These are phyloP conservation scores for Hydnomerulius pinastri DNA, from an alignment of 768 basidiomycete species.

Conservation along the genomic window DNA sequence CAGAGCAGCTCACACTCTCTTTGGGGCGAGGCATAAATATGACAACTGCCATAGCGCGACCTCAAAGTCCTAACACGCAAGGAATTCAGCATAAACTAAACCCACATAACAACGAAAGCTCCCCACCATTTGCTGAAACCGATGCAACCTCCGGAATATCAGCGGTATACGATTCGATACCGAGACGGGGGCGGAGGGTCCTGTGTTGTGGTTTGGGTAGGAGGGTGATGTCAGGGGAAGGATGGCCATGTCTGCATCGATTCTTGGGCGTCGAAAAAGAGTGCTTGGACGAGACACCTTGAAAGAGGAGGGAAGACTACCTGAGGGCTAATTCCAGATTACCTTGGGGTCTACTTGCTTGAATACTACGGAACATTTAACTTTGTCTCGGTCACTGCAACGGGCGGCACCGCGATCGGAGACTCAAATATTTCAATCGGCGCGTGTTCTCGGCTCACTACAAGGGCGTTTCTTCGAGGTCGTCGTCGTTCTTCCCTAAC, in stretches of 20 bases:
- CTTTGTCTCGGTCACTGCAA: neutral
- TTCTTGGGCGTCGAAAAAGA: conserved; percentile 16
- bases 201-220: conserved; percentile 20
- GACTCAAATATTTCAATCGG: conserved; percentile 7
- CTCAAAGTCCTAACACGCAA: conserved; percentile 80
- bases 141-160: conserved; percentile 76
- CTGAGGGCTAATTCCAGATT: no score
- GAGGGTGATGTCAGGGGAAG: conserved; percentile 34
- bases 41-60: conserved; percentile 95
- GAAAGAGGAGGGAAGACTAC: no score
- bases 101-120: neutral
- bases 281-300: conserved; percentile 17
- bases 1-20: conserved; percentile 72
- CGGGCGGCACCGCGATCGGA: conserved; percentile 2
- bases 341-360: neutral
- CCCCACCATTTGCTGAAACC: conserved; percentile 86
- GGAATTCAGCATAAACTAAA: conserved; percentile 1
- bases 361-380: neutral
- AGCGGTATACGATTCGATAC: conserved; percentile 65
- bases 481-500: conserved; percentile 18
- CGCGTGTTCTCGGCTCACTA: conserved; percentile 2
- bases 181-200: conserved; percentile 13
- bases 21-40: conserved; percentile 89
- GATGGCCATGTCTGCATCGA: conserved; percentile 30
- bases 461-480: neutral